These are phyloP conservation scores for Aspergillus piperis DNA, from an alignment of 2,329 filamentous ascomycete species.

Conservation along the genomic window DNA sequence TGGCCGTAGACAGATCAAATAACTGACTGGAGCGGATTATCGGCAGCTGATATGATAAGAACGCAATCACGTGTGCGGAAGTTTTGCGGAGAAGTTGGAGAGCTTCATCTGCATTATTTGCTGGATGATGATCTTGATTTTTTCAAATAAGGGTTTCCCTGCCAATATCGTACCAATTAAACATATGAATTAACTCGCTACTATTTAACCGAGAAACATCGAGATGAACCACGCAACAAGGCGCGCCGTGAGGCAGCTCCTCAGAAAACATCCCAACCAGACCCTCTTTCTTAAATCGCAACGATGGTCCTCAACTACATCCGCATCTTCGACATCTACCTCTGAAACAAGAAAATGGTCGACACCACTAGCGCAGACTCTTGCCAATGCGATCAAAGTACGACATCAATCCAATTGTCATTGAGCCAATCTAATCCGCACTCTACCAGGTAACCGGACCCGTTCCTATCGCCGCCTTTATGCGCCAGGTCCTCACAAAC, in stretches of 20 bases:
- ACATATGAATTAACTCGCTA: neutral
- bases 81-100: constrained; percentile 30
- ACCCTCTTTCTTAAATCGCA: constrained; percentile 18
- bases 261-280: constrained; percentile 24
- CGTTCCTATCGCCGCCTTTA: constrained; percentile 87
- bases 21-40: neutral
- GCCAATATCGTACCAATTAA: neutral
- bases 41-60: constrained; percentile 15
- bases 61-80: constrained; percentile 28
- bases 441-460: constrained; percentile 74
- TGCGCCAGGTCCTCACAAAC: constrained; percentile 97
- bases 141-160: neutral
- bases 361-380: constrained; percentile 83
- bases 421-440: constrained; percentile 1
- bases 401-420: constrained; percentile 10
- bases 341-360: constrained; percentile 69
- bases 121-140: neutral
- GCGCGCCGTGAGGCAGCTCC: constrained; percentile 30
- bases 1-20: neutral
- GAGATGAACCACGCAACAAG: constrained; percentile 33
- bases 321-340: neutral
- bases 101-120: constrained; percentile 2
- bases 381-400: constrained; percentile 85
- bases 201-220: neutral
- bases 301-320: constrained; percentile 38